Evolutionary conservation across 2,329 filamentous ascomycete species (phyloP).

Genomic region (Pleurostoma richardsiae): DNA sequence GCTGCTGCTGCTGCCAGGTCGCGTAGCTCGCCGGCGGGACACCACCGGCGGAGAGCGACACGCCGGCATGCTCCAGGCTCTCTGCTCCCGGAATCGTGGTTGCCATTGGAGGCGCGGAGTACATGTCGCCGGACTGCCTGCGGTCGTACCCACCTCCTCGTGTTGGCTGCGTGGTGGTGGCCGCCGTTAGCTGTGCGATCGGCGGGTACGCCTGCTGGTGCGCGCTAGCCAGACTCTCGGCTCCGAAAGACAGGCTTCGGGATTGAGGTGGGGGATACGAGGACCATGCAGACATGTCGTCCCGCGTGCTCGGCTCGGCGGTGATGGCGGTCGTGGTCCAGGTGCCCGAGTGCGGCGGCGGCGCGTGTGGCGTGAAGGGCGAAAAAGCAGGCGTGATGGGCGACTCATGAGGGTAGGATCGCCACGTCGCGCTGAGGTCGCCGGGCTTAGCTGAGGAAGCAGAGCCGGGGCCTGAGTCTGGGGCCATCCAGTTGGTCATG

Average conservation of each 20-base stretch:
- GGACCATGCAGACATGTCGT: conserved; percentile 37
- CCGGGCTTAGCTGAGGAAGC: conserved; percentile 27
- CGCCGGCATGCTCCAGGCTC: conserved; percentile 22
- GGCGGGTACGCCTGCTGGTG: conserved; percentile 34
- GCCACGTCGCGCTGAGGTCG: conserved; percentile 41
- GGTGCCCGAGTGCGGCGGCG: conserved; percentile 25
- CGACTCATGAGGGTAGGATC: conserved; percentile 43
- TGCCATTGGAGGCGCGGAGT: conserved; percentile 29
- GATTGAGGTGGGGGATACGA: conserved; percentile 32
- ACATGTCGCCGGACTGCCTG: conserved; percentile 35
- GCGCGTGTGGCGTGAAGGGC: conserved; percentile 37
- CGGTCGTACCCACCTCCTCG: conserved; percentile 33
- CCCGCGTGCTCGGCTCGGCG: conserved; percentile 31
- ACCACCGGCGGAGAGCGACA: conserved; percentile 31
- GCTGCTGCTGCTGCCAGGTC: conserved; percentile 28
- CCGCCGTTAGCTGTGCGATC: conserved; percentile 24
- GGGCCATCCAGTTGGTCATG: conserved; percentile 37
- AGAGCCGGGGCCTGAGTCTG: conserved; percentile 33
- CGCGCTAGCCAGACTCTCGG: conserved; percentile 27
- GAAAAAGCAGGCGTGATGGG: conserved; percentile 45
- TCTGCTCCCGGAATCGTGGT: conserved; percentile 30
- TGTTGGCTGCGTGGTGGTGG: conserved; percentile 3
- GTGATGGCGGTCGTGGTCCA: conserved; percentile 32
- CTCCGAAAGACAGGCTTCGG: conserved; percentile 44
- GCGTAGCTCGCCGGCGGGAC: conserved; percentile 31